A percentile compares a stretch with the other conserved stretches of the same genome.
phyloP scores from a whole-genome alignment of 495 filamentous ascomycete genomes.

The Astrocystis sublimbata region DNA sequence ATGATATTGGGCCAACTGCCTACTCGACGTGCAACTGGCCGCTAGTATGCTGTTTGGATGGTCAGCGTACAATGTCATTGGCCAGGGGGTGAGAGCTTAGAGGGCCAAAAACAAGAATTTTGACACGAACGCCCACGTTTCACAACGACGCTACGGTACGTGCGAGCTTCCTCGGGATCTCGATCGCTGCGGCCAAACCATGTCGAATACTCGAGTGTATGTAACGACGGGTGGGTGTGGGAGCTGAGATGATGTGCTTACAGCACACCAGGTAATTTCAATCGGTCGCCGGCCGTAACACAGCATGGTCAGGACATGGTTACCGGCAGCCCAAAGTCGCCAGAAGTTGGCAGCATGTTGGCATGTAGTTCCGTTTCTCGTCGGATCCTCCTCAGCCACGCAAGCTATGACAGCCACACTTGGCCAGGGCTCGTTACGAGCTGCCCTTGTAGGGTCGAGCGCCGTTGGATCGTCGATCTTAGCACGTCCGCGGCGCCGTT shows the following conservation, averaged over 20 bases:
- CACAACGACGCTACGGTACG: not conserved
- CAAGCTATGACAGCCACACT: constrained; percentile 19
- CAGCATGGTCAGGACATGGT: constrained; percentile 17
- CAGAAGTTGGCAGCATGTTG: constrained; percentile 10
- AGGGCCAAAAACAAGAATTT: constrained; percentile 5
- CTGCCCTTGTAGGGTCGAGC: constrained; percentile 8
- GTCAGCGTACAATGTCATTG: not conserved
- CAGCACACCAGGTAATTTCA: no score
- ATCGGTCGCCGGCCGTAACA: not conserved
- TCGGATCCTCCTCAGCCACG: constrained; percentile 8
- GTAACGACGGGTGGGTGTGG: not conserved
- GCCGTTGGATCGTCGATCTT: constrained; percentile 19
- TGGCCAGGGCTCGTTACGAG: constrained; percentile 6
- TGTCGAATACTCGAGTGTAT: not conserved
- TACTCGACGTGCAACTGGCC: not conserved
- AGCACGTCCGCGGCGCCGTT: constrained; percentile 2
- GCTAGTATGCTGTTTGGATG: not conserved
- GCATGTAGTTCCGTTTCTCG: not conserved
- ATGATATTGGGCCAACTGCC: not conserved
- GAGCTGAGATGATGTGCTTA: not conserved
- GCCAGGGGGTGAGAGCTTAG: not conserved
- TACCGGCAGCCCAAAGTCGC: not conserved
- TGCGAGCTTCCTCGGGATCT: constrained; percentile 5
- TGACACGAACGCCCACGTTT: not conserved
- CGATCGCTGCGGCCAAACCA: not conserved